Base-by-base conservation (phyloP, 164 flowering plant genomes). In the Sedum album region DNA sequence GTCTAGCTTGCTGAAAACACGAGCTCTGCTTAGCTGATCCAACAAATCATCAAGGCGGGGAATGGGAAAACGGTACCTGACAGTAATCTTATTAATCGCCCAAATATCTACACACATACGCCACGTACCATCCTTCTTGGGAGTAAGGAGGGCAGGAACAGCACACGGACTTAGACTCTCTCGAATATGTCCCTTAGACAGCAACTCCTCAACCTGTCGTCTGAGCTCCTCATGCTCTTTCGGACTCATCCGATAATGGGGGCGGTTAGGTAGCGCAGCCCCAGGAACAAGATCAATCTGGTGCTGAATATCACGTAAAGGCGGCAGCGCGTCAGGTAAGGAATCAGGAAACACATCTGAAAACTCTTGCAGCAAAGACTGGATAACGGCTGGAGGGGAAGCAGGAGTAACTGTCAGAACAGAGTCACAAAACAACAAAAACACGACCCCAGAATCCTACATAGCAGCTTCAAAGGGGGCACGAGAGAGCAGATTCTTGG, bases 161-260 rank as follows among this genome's bases (percentile, higher is more conserved):
- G 5, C 49, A 44, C 49, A 44, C 20, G 49, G 49, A 10, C 49
- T 10, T 1, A 44, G 49, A 14, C 49, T 44, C 49, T 44, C 49
- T 1, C 49, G 49, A 17, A 44, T 20, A 25, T 33, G 41, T 1
- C 67, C 67, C 23, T 33, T 65, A 2, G 2, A 18, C 7, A 65
- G n/a, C 21, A 65, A 15, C 1, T 65, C 38, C 28, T 28, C 38
- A 1, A 65, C 67, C 33, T 65, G 67, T 11, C 67, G 21, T 1
- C 38, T 42, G 9, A 65, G 23, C 20, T 65, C 67, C 13, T 65
- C 41, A 33, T 65, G 67, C 28, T 65, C 38, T 11, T 13, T 33
- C 7, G 67, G 67, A 38, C 67, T 65, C 67, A 65, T 65, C 11
- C 49, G 49, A 14, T 44, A 44, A 44, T 44, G 49, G 14, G 49